A percentile compares a stretch with the other conserved stretches of the same genome.
Conservation (phyloP, 83 land plant genomes). For the Picea mariana region DNA sequence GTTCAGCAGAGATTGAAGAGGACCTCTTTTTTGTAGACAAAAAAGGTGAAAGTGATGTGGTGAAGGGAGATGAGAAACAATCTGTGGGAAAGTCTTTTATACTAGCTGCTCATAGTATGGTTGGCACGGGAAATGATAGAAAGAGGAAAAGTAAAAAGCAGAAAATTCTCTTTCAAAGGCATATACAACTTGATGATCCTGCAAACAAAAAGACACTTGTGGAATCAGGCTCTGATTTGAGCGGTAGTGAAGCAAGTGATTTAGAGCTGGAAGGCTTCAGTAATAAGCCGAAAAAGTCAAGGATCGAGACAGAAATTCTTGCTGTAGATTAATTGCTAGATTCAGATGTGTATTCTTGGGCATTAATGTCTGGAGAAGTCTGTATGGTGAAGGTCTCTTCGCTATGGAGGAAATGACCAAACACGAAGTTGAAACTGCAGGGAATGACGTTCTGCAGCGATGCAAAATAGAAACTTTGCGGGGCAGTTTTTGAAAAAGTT, state of each 20-base stretch:
- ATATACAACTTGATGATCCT: not conserved
- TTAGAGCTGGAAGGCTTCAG: not conserved
- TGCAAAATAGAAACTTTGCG: not conserved
- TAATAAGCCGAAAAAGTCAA: not conserved
- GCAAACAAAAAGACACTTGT: not conserved
- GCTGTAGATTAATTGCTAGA: not conserved
- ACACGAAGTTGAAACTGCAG: not conserved
- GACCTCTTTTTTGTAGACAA: conserved; percentile 1
- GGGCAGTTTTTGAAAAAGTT: not conserved
- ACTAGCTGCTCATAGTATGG: conserved; percentile 9
- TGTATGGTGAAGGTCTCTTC: not conserved
- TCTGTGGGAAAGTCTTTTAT: conserved; percentile 15
- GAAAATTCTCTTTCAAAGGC: conserved; percentile 8
- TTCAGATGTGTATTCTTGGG: not conserved
- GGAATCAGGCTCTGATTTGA: conserved; percentile 6
- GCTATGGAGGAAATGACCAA: not conserved
- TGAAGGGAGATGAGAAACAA: not conserved
- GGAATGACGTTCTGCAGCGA: not conserved
- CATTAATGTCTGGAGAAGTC: too few species aligned
- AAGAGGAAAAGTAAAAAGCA: not conserved
- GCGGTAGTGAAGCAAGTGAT: conserved; percentile 1
- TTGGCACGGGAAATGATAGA: not conserved
- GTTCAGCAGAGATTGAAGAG: not conserved
- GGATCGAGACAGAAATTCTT: not conserved
- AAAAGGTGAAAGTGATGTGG: not conserved